Evolutionary conservation across 1,284 basidiomycete genomes (phyloP), one percentile per base, ranked within the genome.

Genomic region (Malassezia yamatoensis): DNA sequence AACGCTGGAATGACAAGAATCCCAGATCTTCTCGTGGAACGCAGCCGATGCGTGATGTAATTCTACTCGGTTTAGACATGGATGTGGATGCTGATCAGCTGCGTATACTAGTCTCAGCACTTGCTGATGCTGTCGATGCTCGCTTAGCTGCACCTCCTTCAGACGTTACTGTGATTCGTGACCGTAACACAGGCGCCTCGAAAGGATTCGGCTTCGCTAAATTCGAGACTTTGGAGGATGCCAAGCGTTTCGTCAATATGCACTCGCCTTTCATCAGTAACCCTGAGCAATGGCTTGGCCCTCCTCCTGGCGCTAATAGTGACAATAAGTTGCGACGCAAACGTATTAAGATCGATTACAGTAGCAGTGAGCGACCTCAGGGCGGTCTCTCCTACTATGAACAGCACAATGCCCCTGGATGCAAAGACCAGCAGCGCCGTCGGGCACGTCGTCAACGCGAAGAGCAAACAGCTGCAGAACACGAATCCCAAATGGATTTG

Each of bases 11-110:
- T 18, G 54, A 57, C 20, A 36, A 36, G 13, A 45, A 33, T 16
- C 13, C n/a, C 15, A 45, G 53, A 35, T 20, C 32, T 13, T 29
- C 42, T 37, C 38, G 44, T 42, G 24, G n/a, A 5, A 41, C 43
- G 46, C 55, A 58, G 45, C 55, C 55, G 10, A 53, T 52, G 46
- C 55, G 55, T 41, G 55, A 58, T 43, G 55, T 58, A 32, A 58
- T 58, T 32, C 39, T 58, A 1, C 46, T 58, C 21, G 55, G 55
- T 24, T 50, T 58, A 13, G 55, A 58, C 24, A 40, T 45, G 20
- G 55, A 58, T 34, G 46, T 58, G 10, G 50, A 58, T 24, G 55
- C 50, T 4, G 55, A 58, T 13, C 45, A 43, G 40, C 50, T 58
- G 24, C 55, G 55, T 39, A 29, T 41, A 35, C 55, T 58, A 12